Base-by-base conservation (phyloP, 805 yeast genomes). In the Kuraishia hungarica region DNA sequence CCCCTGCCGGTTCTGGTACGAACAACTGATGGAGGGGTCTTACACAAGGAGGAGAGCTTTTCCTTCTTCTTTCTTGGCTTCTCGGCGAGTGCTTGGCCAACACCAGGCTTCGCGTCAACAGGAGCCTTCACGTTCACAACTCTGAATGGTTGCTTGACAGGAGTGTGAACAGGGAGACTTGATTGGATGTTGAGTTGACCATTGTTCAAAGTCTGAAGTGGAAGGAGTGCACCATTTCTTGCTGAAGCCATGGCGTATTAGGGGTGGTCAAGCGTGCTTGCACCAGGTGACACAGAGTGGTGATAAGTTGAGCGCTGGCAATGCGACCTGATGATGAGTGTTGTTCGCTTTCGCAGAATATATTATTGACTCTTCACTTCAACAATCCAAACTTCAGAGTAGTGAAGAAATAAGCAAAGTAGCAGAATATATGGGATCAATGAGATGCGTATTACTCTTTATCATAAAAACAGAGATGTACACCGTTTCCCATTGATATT, bases 1-100 rank as follows among this genome's bases (percentile, higher is more conserved):
- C 91, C 96, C 66, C 89, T 82, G 50, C 97, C 97, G 56, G 80
- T 78, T 71, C 92, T 81, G 49, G 94, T 89, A 62, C 93, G 81
- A 61, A 94, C 96, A 60, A 92, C 79, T 19, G 96, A 87, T 39
- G 99, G 99, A 1, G 99, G 99, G 1, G 99, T 94, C 71, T 90
- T 89, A 71, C 99, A 94, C 53, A 94, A 77, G 0, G 97, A 82
- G 2, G 96, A 87, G 48, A 90, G 76, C 70, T 93, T 93, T 68
- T 90, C 97, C 70, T 87, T 91, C 75, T 86, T 86, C 79, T 87
- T 89, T 69, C 82, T 84, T 51, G 62, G 59, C 54, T 65, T 65
- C 55, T 60, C 62, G 48, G 59, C 60, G 11, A 7, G 43, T 15
- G 43, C 43, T 17, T 35, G 43, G 5, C 43, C 43, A 35, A 13